These are phyloP conservation scores for Lycium barbarum DNA, from an alignment of 257 asterid species.

Conservation along the genomic window DNA sequence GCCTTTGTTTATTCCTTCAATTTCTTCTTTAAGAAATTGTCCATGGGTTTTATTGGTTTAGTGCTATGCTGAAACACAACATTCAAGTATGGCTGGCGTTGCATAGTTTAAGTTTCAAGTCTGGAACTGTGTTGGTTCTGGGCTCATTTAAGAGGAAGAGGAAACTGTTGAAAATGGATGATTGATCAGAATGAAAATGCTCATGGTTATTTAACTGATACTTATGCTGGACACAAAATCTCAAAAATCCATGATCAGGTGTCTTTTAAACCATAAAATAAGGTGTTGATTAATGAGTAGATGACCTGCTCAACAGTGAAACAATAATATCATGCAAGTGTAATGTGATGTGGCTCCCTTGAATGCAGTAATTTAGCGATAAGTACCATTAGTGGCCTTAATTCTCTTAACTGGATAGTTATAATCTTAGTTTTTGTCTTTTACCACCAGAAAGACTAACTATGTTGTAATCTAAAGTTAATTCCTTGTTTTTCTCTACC, in stretches of 20 bases:
- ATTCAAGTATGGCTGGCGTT: background rate
- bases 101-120: constrained; percentile 2
- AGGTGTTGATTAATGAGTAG: background rate
- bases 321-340: background rate
- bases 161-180: background rate
- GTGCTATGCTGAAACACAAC: background rate
- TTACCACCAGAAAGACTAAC: constrained; percentile 5
- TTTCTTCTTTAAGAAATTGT: background rate
- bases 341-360: constrained; percentile 15
- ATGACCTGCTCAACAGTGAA: background rate
- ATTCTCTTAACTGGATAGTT: background rate
- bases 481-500: background rate
- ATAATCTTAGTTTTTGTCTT: background rate
- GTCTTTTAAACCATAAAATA: background rate
- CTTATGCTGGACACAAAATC: background rate
- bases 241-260: background rate
- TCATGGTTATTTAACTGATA: background rate
- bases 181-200: background rate
- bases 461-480: background rate
- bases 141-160: background rate
- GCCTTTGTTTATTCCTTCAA: background rate
- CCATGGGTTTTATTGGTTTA: constrained; percentile 9
- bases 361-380: constrained; percentile 6
- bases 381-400: constrained; percentile 3
- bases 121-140: constrained; percentile 16